A percentile compares a stretch with the other conserved stretches of the same genome.
These are phyloP conservation scores for Colletotrichum abscissum DNA, from an alignment of 2,329 filamentous ascomycete species.

Conservation along the genomic window DNA sequence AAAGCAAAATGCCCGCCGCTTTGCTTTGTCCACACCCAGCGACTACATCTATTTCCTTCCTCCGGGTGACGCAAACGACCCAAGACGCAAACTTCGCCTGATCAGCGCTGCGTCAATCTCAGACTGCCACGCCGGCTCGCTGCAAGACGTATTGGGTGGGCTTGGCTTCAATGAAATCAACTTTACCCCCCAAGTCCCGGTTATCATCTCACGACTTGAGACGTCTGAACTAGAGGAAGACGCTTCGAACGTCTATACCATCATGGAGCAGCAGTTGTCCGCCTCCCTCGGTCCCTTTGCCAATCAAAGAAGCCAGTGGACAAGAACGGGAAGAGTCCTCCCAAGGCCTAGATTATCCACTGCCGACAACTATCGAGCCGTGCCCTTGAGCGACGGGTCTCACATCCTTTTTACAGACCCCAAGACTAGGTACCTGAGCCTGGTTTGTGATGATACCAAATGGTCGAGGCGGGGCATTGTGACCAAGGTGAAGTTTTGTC, in stretches of 20 bases:
- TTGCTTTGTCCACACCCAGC: slow-evolving; percentile 63
- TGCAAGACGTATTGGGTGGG: slow-evolving; percentile 37
- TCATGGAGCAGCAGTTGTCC: slow-evolving; percentile 7
- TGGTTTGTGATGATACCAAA: slow-evolving; percentile 71
- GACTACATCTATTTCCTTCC: slow-evolving; percentile 71
- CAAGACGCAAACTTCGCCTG: slow-evolving; percentile 67
- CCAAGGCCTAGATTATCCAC: slow-evolving; percentile 36
- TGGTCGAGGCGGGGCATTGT: slow-evolving; percentile 61
- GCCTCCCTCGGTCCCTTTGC: neutral
- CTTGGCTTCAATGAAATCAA: slow-evolving; percentile 32
- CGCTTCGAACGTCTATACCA: slow-evolving; percentile 16
- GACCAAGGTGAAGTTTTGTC: slow-evolving; percentile 67
- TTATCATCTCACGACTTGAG: slow-evolving; percentile 37
- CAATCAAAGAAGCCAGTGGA: neutral
- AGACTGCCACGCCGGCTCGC: slow-evolving; percentile 38
- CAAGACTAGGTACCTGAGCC: slow-evolving; percentile 62
- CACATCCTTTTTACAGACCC: slow-evolving; percentile 76
- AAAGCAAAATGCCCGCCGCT: slow-evolving; percentile 62
- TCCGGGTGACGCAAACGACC: slow-evolving; percentile 59
- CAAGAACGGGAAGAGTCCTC: neutral
- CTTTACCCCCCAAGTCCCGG: neutral
- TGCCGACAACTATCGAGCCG: slow-evolving; percentile 71
- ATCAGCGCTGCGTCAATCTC: slow-evolving; percentile 68
- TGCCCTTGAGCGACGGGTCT: slow-evolving; percentile 73
- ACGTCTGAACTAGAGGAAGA: neutral